These are phyloP conservation scores for Penium margaritaceum DNA, from an alignment of 139 green algal genomes.

Conservation along the genomic window DNA sequence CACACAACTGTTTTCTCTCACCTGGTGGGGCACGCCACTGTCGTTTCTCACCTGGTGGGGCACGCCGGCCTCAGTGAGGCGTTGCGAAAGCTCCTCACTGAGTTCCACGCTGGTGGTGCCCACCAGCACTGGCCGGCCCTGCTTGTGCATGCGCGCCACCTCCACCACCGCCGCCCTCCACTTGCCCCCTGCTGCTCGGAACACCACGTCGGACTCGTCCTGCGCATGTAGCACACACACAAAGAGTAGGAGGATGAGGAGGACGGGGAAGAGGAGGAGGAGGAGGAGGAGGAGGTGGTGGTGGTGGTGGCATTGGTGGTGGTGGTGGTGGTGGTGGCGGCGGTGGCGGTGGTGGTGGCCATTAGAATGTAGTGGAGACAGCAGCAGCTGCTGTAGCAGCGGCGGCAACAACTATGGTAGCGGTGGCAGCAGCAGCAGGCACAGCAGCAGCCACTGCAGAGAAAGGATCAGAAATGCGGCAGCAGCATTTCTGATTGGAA, in stretches of 20 bases:
- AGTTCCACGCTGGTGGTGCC: slow-evolving; percentile 75
- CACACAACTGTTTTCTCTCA: too few relatives aligned
- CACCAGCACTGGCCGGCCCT: slow-evolving; percentile 82
- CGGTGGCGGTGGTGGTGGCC: too few relatives aligned
- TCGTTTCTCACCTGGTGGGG: slow-evolving; percentile 52
- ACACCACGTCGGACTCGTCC: slow-evolving; percentile 93
- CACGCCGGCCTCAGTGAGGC: slow-evolving; percentile 70
- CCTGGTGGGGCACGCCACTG: background rate
- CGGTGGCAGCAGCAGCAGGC: too few relatives aligned
- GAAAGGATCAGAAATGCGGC: too few relatives aligned
- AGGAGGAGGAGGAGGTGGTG: too few relatives aligned
- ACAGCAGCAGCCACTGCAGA: too few relatives aligned
- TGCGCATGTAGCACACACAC: background rate
- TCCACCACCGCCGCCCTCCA: slow-evolving; percentile 67
- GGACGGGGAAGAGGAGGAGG: background rate
- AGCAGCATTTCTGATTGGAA: too few relatives aligned
- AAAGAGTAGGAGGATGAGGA: background rate
- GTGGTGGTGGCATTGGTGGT: too few relatives aligned
- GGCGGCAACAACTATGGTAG: too few relatives aligned
- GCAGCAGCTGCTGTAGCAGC: too few relatives aligned
- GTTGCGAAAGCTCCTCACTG: slow-evolving; percentile 68
- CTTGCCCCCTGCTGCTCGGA: slow-evolving; percentile 67
- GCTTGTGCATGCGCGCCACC: slow-evolving; percentile 80
- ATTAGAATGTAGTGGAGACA: too few relatives aligned
- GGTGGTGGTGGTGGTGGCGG: too few relatives aligned